These are phyloP conservation scores for Acacia acuminata DNA, from an alignment of 306 rosid species.

Conservation along the genomic window DNA sequence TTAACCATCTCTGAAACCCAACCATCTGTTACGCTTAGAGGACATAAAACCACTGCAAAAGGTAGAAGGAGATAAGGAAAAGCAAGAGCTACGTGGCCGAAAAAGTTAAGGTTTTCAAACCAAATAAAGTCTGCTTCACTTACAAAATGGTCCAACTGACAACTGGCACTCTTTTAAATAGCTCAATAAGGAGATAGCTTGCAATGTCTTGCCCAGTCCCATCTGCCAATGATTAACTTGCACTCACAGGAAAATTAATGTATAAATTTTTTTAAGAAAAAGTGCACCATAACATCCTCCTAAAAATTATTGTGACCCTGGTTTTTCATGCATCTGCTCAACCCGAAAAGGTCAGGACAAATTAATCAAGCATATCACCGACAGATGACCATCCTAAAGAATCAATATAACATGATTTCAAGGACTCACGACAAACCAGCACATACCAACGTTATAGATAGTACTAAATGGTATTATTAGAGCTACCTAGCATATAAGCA, in stretches of 20 bases:
- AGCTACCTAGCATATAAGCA: background rate
- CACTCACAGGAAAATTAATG: conserved; percentile 25
- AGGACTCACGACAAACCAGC: background rate
- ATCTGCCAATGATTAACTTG: conserved; percentile 58
- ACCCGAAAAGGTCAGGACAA: background rate
- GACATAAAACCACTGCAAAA: conserved; percentile 82
- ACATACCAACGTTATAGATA: background rate
- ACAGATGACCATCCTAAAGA: background rate
- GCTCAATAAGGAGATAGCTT: conserved; percentile 84
- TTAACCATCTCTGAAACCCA: conserved; percentile 80
- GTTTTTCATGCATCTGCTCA: conserved; percentile 34
- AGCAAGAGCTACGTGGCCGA: conserved; percentile 9
- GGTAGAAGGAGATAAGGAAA: conserved; percentile 29
- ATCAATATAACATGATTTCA: conserved; percentile 4
- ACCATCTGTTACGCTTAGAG: conserved; percentile 92
- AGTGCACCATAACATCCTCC: conserved; percentile 21
- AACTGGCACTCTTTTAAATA: conserved; percentile 61
- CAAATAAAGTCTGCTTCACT: conserved; percentile 45
- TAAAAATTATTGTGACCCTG: conserved; percentile 1
- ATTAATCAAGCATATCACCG: conserved; percentile 17
- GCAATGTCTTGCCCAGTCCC: conserved; percentile 98
- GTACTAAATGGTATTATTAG: background rate
- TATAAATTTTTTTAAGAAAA: background rate
- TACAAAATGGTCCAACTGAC: conserved; percentile 83
- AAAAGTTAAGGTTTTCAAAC: conserved; percentile 24